phyloP scores from a whole-genome alignment of 2,329 filamentous ascomycete species.

The Alternaria metachromatica region DNA sequence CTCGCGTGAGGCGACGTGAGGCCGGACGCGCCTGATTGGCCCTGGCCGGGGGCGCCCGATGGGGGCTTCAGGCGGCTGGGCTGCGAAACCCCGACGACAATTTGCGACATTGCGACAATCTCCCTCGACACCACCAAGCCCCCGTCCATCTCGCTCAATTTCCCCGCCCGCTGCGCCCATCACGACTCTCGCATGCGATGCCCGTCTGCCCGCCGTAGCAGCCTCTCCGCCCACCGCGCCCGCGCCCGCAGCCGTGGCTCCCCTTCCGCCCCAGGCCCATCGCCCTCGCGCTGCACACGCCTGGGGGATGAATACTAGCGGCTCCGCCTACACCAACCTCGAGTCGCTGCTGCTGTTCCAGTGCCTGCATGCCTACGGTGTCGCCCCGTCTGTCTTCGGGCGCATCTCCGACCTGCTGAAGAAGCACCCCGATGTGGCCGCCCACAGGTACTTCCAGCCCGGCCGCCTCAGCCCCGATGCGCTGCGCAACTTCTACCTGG shows the following conservation, averaged over 20 bases:
- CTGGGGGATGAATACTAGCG: constrained; percentile 63
- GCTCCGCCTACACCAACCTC: constrained; percentile 78
- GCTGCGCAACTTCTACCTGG: constrained; percentile 78
- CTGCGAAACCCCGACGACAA: constrained; percentile 11
- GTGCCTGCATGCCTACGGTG: constrained; percentile 72
- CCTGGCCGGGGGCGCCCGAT: not conserved
- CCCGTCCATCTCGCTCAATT: constrained; percentile 26
- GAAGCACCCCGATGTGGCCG: constrained; percentile 74
- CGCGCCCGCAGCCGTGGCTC: constrained; percentile 45
- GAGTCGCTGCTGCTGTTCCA: constrained; percentile 88
- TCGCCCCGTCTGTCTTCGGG: constrained; percentile 69
- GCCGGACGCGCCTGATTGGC: constrained; percentile 14
- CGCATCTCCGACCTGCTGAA: constrained; percentile 77
- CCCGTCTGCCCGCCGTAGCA: constrained; percentile 29
- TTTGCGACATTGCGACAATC: constrained; percentile 12
- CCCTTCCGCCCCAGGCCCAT: constrained; percentile 35
- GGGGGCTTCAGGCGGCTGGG: constrained; percentile 3
- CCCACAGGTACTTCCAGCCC: constrained; percentile 74
- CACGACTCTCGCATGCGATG: constrained; percentile 26
- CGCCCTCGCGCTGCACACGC: constrained; percentile 38
- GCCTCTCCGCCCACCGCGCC: constrained; percentile 27
- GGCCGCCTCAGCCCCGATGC: constrained; percentile 77
- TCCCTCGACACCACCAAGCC: constrained; percentile 16
- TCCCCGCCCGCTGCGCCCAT: constrained; percentile 20
- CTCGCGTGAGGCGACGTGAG: not conserved